These are phyloP conservation scores for Aureobasidium sp. DNA, from an alignment of 2,329 filamentous ascomycete genomes.

Conservation along the genomic window DNA sequence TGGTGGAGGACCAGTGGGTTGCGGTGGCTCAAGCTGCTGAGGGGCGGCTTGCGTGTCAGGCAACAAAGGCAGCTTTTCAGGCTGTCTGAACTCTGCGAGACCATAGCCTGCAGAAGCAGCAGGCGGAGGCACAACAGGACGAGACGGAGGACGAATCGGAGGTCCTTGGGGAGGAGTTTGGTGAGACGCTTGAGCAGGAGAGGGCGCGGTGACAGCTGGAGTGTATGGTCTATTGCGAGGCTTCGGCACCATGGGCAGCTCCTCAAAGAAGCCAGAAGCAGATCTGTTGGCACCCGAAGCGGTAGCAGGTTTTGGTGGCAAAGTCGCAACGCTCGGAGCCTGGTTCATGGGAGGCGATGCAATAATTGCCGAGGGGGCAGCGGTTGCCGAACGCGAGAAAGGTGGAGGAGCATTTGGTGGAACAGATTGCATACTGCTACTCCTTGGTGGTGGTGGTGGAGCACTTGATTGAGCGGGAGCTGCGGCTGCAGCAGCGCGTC, in stretches of 20 bases:
- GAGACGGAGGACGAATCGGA: slow-evolving; percentile 13
- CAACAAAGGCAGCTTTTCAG: slow-evolving; percentile 32
- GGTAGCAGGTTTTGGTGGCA: slow-evolving; percentile 20
- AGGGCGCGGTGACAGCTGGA: slow-evolving; percentile 2
- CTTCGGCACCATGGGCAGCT: slow-evolving; percentile 37
- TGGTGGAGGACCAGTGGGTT: slow-evolving; percentile 22
- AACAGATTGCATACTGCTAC: slow-evolving; percentile 41
- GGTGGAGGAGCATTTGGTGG: slow-evolving; percentile 24
- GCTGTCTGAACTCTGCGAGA: slow-evolving; percentile 29
- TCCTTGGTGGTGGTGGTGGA: slow-evolving; percentile 51
- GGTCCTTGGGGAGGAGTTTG: slow-evolving; percentile 12
- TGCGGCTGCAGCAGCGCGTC: slow-evolving; percentile 41
- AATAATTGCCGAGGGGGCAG: slow-evolving; percentile 26
- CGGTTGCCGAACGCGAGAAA: slow-evolving; percentile 12
- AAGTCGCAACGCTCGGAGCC: slow-evolving; percentile 16
- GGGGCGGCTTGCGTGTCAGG: slow-evolving; percentile 28
- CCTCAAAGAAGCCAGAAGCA: slow-evolving; percentile 39
- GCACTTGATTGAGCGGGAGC: slow-evolving; percentile 22
- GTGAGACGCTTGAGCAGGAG: slow-evolving; percentile 9
- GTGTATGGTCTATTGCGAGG: slow-evolving; percentile 27
- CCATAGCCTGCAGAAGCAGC: slow-evolving; percentile 20
- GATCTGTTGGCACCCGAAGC: slow-evolving; percentile 16
- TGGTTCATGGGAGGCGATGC: slow-evolving; percentile 33
- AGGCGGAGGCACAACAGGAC: slow-evolving; percentile 19
- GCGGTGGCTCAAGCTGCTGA: slow-evolving; percentile 23